Evolutionary conservation across 257 asterid genomes (phyloP), one percentile per base, ranked within the genome.

Genomic region (Solanum pennellii): DNA sequence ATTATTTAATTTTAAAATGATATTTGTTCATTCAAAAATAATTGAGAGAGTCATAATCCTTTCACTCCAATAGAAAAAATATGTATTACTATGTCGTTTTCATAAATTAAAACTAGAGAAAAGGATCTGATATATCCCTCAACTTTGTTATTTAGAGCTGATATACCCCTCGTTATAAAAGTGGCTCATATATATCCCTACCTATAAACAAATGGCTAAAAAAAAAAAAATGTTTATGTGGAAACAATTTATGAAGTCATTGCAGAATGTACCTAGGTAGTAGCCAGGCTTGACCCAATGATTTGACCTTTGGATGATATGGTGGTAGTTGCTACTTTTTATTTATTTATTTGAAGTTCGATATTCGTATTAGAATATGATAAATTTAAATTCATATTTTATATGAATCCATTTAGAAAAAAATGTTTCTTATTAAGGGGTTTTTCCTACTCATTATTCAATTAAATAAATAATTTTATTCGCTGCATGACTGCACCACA

Each of bases 351-450:
- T 3, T 20, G 2, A 1, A 0, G 12, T 20, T 59, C 0, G 10
- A 20, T 59, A 59, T 59, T 59, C 1, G 1, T 20, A 59, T 59
- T 59, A 59, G 0, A 20, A 0, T 21, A 0, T 7, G 0, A 59
- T 59, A 8, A 20, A 59, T 59, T 59, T 59, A 0, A 56, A 56
- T 56, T 56, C 2, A 20, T 8, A 5, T 1, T 20, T 1, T 4
- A 3, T 56, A 18, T 2, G 0, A 1, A 18, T 20, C 3, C 1
- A 56, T 18, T 56, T 20, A 56, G 25, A 56, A n/a, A 9, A 0
- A 56, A 56, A 23, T 0, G 5, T 3, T 56, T 56, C 1, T 56
- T 56, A 20, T 56, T 4, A 18, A 9, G 0, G 1, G 16, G 1
- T 49, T 49, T 49, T 15, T 56, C 65, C 4, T 56, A 7, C 12